Conservation (phyloP, 495 filamentous ascomycete genomes). For the Cenococcum geophilum region DNA sequence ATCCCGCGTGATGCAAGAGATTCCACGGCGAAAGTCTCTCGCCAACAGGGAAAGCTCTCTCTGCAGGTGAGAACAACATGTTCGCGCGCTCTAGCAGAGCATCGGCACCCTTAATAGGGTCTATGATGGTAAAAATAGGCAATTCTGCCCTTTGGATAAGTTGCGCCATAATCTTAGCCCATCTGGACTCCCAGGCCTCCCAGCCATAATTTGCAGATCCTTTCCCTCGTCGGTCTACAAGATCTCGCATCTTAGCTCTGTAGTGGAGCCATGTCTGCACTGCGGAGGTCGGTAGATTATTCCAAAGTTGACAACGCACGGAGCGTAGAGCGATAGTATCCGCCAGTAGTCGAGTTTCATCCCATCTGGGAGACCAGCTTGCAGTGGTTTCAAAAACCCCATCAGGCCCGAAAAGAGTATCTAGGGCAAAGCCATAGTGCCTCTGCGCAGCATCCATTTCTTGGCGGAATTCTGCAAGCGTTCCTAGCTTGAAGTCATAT, state of each 20-base stretch:
- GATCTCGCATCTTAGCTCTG: slow-evolving; percentile 58
- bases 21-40: slow-evolving; percentile 73
- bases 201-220: slow-evolving; percentile 79
- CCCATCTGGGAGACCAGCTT: slow-evolving; percentile 79
- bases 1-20: slow-evolving; percentile 76
- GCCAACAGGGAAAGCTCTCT: slow-evolving; percentile 57
- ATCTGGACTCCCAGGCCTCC: slow-evolving; percentile 81
- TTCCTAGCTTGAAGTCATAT: slow-evolving; percentile 85
- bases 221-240: slow-evolving; percentile 74
- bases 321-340: slow-evolving; percentile 73
- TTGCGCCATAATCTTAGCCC: slow-evolving; percentile 75
- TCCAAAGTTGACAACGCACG: slow-evolving; percentile 73
- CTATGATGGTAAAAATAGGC: slow-evolving; percentile 35
- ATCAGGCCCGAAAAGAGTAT: slow-evolving; percentile 68
- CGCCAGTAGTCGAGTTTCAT: slow-evolving; percentile 73
- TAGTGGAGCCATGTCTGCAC: slow-evolving; percentile 71
- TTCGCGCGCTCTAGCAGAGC: slow-evolving; percentile 6
- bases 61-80: slow-evolving; percentile 55
- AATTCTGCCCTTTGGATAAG: slow-evolving; percentile 60
- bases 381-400: slow-evolving; percentile 71
- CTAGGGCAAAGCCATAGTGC: slow-evolving; percentile 79
- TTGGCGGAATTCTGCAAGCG: slow-evolving; percentile 84
- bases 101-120: slow-evolving; percentile 13
- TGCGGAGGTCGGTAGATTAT: slow-evolving; percentile 64
- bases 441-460: slow-evolving; percentile 80